A percentile compares a stretch with the other conserved stretches of the same genome.
These are phyloP conservation scores for Chrysoporthe cubensis DNA, from an alignment of 2,329 filamentous ascomycete species.

Conservation along the genomic window DNA sequence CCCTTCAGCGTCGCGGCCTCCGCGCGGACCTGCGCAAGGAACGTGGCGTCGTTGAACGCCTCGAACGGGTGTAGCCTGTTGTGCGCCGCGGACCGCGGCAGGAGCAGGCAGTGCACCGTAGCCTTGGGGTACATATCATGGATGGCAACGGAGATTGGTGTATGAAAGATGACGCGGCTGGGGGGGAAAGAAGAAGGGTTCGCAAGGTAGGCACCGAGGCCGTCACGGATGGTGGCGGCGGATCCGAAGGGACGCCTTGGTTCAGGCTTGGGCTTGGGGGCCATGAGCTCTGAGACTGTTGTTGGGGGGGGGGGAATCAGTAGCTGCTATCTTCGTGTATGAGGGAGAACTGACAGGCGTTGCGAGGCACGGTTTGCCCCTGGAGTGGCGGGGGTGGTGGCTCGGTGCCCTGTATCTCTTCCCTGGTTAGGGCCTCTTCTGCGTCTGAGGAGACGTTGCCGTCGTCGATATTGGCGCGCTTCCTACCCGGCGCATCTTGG, in stretches of 20 bases:
- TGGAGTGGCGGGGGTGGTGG: slow-evolving; percentile 33
- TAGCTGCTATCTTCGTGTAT: slow-evolving; percentile 24
- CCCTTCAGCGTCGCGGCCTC: slow-evolving; percentile 65
- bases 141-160: slow-evolving; percentile 74
- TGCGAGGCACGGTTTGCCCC: slow-evolving; percentile 37
- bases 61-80: slow-evolving; percentile 74
- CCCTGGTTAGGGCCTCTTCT: slow-evolving; percentile 45
- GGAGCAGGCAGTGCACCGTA: slow-evolving; percentile 82
- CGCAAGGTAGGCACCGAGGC: slow-evolving; percentile 68
- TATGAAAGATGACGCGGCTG: slow-evolving; percentile 66
- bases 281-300: slow-evolving; percentile 59
- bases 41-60: slow-evolving; percentile 71
- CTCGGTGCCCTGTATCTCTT: slow-evolving; percentile 44
- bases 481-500: slow-evolving; percentile 15
- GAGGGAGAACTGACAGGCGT: slow-evolving; percentile 44
- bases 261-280: slow-evolving; percentile 48
- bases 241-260: slow-evolving; percentile 31
- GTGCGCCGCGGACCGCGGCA: slow-evolving; percentile 70
- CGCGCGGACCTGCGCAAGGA: slow-evolving; percentile 65
- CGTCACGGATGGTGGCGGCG: slow-evolving; percentile 55
- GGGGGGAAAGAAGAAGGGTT: slow-evolving; percentile 64
- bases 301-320: not conserved
- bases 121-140: slow-evolving; percentile 87
- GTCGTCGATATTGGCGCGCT: slow-evolving; percentile 11
- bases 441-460: slow-evolving; percentile 27